These are phyloP conservation scores for Plenodomus biglobosus DNA, from an alignment of 2,329 filamentous ascomycete genomes.

Conservation along the genomic window DNA sequence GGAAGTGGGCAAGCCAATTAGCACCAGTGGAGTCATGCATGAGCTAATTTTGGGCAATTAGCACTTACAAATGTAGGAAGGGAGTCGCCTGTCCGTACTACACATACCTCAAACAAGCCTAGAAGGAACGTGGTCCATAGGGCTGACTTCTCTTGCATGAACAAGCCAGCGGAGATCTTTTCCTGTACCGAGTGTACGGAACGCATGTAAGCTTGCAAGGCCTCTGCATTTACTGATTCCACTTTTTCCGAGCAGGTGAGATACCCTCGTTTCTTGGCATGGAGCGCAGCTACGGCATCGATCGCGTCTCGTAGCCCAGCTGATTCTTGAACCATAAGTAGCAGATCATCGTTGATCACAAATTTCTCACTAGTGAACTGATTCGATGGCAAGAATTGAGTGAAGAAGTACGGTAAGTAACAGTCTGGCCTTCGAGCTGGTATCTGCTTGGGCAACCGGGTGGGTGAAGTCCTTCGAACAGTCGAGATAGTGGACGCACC, in stretches of 20 bases:
- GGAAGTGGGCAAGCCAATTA: conserved; percentile 32
- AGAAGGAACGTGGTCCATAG: conserved; percentile 32
- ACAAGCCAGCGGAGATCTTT: conserved; percentile 12
- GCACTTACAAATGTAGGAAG: not conserved
- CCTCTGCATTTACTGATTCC: not conserved
- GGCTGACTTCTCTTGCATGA: conserved; percentile 17
- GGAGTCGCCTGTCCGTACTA: not conserved
- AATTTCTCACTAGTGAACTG: conserved; percentile 9
- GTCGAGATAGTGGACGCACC: not conserved
- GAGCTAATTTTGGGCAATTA: conserved; percentile 14
- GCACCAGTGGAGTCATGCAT: conserved; percentile 31
- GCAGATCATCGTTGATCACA: conserved; percentile 12
- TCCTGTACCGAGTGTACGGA: conserved; percentile 18
- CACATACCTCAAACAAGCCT: conserved; percentile 27
- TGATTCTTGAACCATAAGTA: conserved; percentile 11
- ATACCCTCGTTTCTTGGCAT: conserved; percentile 1
- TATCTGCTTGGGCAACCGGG: not conserved
- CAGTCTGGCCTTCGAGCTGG: conserved; percentile 4
- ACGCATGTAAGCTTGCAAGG: conserved; percentile 22
- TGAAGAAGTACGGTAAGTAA: conserved; percentile 24
- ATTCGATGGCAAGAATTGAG: conserved; percentile 27
- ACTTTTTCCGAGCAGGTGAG: not conserved
- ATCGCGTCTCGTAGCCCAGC: conserved; percentile 22
- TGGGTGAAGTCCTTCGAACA: not conserved
- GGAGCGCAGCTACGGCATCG: conserved; percentile 19